Percentiles rank a stretch among this genome's conserved stretches.
These are phyloP conservation scores for Typha latifolia DNA, from an alignment of 176 grass and related monocot species.

Conservation along the genomic window DNA sequence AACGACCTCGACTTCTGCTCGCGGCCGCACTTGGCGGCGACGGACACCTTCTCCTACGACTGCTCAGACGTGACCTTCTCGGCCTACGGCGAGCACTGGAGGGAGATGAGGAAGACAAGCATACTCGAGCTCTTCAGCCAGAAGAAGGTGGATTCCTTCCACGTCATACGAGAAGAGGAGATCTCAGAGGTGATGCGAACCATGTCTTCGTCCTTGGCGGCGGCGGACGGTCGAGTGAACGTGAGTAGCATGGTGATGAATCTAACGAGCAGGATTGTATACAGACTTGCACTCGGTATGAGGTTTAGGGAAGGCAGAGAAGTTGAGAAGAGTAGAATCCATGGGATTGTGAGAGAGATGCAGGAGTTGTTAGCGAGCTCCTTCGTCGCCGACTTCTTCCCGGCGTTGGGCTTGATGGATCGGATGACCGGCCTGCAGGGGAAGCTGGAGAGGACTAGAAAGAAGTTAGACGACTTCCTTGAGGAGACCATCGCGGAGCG, in stretches of 20 bases:
- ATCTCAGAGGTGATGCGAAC: neutral
- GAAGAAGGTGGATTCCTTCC: conserved; percentile 1
- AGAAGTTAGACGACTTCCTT: neutral
- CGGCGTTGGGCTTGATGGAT: neutral
- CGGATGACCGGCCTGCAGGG: neutral
- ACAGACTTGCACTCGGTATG: neutral
- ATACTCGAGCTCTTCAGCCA: neutral
- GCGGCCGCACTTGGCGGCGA: neutral
- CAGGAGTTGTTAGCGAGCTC: neutral
- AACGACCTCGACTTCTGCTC: neutral
- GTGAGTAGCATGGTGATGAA: neutral
- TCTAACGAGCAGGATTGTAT: neutral
- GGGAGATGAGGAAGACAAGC: neutral
- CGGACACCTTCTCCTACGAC: neutral
- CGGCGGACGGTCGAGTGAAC: neutral
- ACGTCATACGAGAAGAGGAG: neutral
- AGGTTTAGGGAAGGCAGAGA: neutral
- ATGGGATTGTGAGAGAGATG: neutral
- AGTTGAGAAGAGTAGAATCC: neutral
- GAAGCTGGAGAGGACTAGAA: neutral
- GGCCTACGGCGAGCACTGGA: neutral
- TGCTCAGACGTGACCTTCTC: neutral
- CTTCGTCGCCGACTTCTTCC: neutral
- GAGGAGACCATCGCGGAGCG: neutral
- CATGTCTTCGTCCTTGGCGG: neutral